Base-by-base conservation (phyloP, 768 basidiomycete genomes). In the Boletus sp. region DNA sequence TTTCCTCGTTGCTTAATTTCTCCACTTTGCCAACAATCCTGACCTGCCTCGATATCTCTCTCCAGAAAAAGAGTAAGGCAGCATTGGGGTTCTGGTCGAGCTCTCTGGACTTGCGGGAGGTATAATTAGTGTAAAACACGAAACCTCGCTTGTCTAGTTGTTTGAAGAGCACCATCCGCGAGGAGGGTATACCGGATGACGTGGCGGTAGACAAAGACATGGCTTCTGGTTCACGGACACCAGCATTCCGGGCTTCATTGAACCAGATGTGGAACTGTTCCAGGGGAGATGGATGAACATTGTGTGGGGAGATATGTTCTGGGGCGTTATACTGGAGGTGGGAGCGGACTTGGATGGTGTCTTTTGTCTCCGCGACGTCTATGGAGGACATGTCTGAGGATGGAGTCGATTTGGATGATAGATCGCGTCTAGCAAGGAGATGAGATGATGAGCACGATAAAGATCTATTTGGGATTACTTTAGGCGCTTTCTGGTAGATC, bases 81-180 rank as follows among this genome's bases (percentile, higher is more conserved):
- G 89, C 94, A 68, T 86, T 77, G 0, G 92, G 91, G 67, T 94
- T 94, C 39, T 76, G 80, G 7, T 73, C 55, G 30, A 98, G 80
- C 71, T 98, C 97, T 41, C 74, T 68, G 4, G 92, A 94, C 75
- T 98, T 99, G 62, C 95, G 84, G 11, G 94, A 96, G 40, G 85
- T 83, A 76, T 98, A 98, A 75, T 99, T 99, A 33, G 96, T 98
- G 80, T 83, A 99, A 77, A 98, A 97, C 55, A 96, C 83, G 76
- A 98, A 98, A 50, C 97, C 97, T 53, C 78, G 84, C 32, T 79
- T 67, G 77, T 98, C 97, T 65, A 92, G 84, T 68, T 93, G 83
- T 73, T 95, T 97, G 67, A 98, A 84, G 57, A 98, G 85, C 54
- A 98, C 94, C 73, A 92, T 82, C 62, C 96, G 85, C 11, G 89